These are phyloP conservation scores for Pelargonium citronellum DNA, from an alignment of 441 rosid genomes.

Conservation along the genomic window DNA sequence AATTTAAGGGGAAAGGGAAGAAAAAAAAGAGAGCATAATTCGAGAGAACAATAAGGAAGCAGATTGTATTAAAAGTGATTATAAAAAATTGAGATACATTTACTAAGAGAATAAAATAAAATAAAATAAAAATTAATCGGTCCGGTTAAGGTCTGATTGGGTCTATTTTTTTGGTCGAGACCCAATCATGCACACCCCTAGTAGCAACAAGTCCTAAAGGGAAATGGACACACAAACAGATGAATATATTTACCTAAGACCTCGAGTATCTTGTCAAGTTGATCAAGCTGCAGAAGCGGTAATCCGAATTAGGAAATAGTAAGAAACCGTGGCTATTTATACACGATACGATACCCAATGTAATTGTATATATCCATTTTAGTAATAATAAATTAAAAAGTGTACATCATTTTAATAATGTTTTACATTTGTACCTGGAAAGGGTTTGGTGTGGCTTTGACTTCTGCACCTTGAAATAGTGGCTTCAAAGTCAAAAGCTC, in stretches of 20 bases:
- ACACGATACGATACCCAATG: not conserved
- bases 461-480: slow-evolving; percentile 89
- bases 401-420: not conserved
- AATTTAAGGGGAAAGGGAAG: too few species aligned
- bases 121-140: not conserved
- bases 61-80: too few species aligned
- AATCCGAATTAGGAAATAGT: not conserved
- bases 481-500: slow-evolving; percentile 93
- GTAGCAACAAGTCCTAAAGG: not conserved
- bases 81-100: too few species aligned
- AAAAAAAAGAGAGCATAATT: too few species aligned
- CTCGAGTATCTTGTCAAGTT: slow-evolving; percentile 97
- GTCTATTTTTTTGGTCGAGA: too few species aligned
- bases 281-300: slow-evolving; percentile 44
- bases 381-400: not conserved
- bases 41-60: too few species aligned
- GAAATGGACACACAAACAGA: not conserved
- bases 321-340: slow-evolving; percentile 2
- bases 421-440: slow-evolving; percentile 43
- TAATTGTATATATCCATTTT: not conserved
- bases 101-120: not conserved
- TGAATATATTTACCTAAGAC: slow-evolving; percentile 43
- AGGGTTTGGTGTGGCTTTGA: slow-evolving; percentile 71
- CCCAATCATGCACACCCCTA: too few species aligned
- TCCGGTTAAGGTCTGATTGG: too few species aligned